phyloP scores from a whole-genome alignment of 140 eudicot species.

The Oenanthe javanica region DNA sequence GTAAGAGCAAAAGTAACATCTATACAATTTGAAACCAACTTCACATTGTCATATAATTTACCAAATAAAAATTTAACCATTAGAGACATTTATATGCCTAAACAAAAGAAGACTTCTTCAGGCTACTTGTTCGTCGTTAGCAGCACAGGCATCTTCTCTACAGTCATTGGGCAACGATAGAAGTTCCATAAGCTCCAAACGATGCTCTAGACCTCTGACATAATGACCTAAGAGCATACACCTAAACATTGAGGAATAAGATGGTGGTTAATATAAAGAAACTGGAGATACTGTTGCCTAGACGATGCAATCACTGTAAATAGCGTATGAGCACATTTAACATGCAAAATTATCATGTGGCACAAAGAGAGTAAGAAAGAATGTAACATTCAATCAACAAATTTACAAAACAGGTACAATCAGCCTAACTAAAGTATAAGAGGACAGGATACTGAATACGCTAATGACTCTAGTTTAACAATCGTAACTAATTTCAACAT shows the following conservation, averaged over 20 bases:
- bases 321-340: background rate
- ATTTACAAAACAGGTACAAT: background rate
- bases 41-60: slow-evolving; percentile 2
- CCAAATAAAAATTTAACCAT: background rate
- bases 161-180: slow-evolving; percentile 38
- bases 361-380: background rate
- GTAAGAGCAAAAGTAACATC: background rate
- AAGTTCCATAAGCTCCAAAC: slow-evolving; percentile 76
- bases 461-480: background rate
- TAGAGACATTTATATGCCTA: slow-evolving; percentile 2
- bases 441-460: too few species aligned
- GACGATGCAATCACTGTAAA: background rate
- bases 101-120: slow-evolving; percentile 16
- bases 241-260: slow-evolving; percentile 23
- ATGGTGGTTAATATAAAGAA: background rate
- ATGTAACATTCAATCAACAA: background rate
- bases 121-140: slow-evolving; percentile 27
- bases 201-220: slow-evolving; percentile 76
- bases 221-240: slow-evolving; percentile 94
- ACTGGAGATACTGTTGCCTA: background rate
- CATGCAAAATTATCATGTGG: background rate
- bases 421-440: background rate
- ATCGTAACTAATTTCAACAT: background rate
- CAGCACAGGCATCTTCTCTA: slow-evolving; percentile 20
- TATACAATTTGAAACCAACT: background rate